Conservation (phyloP, 495 filamentous ascomycete species). For the Podospora pseudopauciseta region DNA sequence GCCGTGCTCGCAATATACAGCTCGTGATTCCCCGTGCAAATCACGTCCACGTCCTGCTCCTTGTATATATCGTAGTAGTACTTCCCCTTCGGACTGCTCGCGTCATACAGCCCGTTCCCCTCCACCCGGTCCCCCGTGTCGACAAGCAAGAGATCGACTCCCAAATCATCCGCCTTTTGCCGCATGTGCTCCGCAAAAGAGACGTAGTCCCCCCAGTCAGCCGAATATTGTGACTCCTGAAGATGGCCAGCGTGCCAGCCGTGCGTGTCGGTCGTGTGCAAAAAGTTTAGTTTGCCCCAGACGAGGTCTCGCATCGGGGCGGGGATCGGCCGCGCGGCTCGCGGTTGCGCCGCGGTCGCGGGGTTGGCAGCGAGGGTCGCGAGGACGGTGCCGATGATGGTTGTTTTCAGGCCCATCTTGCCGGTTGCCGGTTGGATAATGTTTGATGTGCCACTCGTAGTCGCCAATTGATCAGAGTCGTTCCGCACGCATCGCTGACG, state of each 20-base stretch:
- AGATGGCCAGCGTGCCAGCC: slow-evolving; percentile 95
- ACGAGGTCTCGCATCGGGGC: slow-evolving; percentile 77
- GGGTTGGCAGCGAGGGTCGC: slow-evolving; percentile 28
- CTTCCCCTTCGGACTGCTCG: slow-evolving; percentile 77
- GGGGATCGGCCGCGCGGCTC: slow-evolving; percentile 70
- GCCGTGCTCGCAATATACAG: slow-evolving; percentile 79
- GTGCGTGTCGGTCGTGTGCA: slow-evolving; percentile 92
- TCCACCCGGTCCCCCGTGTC: slow-evolving; percentile 95
- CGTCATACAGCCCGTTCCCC: slow-evolving; percentile 95
- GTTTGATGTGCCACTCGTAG: background rate
- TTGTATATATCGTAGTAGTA: slow-evolving; percentile 83
- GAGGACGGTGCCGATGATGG: slow-evolving; percentile 27
- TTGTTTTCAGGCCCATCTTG: slow-evolving; percentile 18
- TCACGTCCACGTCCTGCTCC: slow-evolving; percentile 75
- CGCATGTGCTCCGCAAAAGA: slow-evolving; percentile 85
- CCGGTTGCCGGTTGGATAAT: background rate
- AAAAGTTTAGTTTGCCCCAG: slow-evolving; percentile 91
- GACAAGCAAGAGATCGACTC: slow-evolving; percentile 79
- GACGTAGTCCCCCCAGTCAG: slow-evolving; percentile 97
- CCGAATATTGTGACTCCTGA: slow-evolving; percentile 89
- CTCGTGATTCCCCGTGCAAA: slow-evolving; percentile 94
- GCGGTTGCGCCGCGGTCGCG: slow-evolving; percentile 64
- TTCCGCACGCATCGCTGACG: background rate
- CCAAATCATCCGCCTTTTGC: slow-evolving; percentile 68
- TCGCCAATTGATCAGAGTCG: background rate